Conservation (phyloP, 495 filamentous ascomycete genomes). For the Cercophora samala region DNA sequence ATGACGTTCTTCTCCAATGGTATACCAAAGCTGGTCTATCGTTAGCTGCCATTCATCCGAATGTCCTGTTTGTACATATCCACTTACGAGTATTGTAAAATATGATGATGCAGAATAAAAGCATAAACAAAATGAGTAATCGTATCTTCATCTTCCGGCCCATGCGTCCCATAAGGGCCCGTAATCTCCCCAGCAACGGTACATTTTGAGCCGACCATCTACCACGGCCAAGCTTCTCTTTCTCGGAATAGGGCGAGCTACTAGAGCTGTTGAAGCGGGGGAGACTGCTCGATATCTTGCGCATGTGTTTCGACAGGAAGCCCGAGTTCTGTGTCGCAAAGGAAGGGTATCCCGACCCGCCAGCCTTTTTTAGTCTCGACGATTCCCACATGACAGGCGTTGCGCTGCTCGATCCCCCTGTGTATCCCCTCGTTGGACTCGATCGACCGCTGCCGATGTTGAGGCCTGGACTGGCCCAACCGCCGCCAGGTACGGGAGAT, state of each 20-base stretch:
- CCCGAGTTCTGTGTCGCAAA: slow-evolving; percentile 74
- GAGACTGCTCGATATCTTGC: slow-evolving; percentile 67
- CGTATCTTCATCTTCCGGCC: slow-evolving; percentile 55
- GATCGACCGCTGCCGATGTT: slow-evolving; percentile 65
- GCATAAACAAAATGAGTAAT: slow-evolving; percentile 52
- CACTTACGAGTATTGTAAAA: slow-evolving; percentile 68
- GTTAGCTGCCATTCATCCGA: slow-evolving; percentile 11
- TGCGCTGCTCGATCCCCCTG: slow-evolving; percentile 45
- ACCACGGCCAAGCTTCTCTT: slow-evolving; percentile 65
- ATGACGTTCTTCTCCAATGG: slow-evolving; percentile 44
- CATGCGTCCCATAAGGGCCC: slow-evolving; percentile 38
- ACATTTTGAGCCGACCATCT: slow-evolving; percentile 38
- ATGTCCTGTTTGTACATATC: background rate
- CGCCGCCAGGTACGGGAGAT: slow-evolving; percentile 73
- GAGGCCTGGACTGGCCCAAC: slow-evolving; percentile 83
- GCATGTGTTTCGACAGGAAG: slow-evolving; percentile 77
- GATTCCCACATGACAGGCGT: slow-evolving; percentile 76
- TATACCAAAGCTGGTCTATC: slow-evolving; percentile 41
- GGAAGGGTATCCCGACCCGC: slow-evolving; percentile 69
- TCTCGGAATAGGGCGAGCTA: slow-evolving; percentile 58
- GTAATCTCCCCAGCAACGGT: slow-evolving; percentile 40
- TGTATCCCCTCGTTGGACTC: slow-evolving; percentile 55
- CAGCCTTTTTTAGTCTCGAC: slow-evolving; percentile 66
- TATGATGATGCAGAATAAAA: slow-evolving; percentile 62
- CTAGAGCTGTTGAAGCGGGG: slow-evolving; percentile 59